Conservation (phyloP, 148 eudicot species). For the Rhododendron vialii region DNA sequence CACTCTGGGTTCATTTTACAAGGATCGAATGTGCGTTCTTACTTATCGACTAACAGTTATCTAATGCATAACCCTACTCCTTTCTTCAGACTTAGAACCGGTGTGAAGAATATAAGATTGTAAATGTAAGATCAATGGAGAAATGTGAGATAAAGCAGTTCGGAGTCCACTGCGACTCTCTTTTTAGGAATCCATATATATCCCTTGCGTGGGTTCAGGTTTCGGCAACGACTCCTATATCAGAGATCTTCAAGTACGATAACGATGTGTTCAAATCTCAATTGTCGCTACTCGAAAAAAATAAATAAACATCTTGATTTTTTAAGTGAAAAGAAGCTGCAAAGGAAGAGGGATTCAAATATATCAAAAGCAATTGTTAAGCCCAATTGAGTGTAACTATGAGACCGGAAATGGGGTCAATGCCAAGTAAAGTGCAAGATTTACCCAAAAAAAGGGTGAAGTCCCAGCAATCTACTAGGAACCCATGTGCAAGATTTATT, state of each 20-base stretch:
- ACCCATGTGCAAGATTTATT: constrained; percentile 3
- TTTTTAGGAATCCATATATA: not conserved
- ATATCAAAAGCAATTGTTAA: not conserved
- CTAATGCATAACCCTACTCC: not conserved
- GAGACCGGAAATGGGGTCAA: not conserved
- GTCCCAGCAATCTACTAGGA: constrained; percentile 3
- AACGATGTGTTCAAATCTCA: not conserved
- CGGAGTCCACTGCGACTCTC: not conserved
- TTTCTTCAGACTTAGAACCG: not conserved
- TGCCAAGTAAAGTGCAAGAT: not conserved
- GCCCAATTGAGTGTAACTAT: not conserved
- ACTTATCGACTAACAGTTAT: not conserved
- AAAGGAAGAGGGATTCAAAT: not conserved
- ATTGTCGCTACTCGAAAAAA: not conserved
- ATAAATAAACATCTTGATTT: no score
- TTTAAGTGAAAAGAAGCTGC: not conserved
- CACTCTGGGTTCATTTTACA: not conserved
- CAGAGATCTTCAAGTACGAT: not conserved
- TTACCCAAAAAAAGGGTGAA: not conserved
- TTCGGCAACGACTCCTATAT: not conserved
- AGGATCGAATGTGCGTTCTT: not conserved
- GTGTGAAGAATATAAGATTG: not conserved
- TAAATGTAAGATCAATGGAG: not conserved
- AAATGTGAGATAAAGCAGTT: not conserved
- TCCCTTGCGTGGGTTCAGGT: not conserved